These are phyloP conservation scores for Rosa persica DNA, from an alignment of 306 rosid species.

Conservation along the genomic window DNA sequence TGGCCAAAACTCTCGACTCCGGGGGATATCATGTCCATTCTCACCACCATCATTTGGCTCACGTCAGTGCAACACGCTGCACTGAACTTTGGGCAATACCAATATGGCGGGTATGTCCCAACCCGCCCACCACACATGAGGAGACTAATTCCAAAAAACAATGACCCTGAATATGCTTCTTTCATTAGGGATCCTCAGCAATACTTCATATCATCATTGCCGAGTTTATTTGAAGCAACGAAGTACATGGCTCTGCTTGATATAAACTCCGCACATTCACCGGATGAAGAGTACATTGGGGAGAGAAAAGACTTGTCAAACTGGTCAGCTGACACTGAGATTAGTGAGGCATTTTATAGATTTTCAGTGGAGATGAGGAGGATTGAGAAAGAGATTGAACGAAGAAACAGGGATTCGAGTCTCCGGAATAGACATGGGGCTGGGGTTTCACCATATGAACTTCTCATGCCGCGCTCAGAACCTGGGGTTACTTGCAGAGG, in stretches of 20 bases:
- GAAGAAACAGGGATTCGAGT: conserved; percentile 48
- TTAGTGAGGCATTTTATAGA: conserved; percentile 53
- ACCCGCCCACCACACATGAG: conserved; percentile 62
- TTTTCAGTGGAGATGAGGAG: conserved; percentile 54
- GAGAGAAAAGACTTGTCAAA: conserved; percentile 60
- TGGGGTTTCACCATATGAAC: conserved; percentile 76
- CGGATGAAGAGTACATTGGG: conserved; percentile 87
- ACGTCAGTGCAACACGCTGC: conserved; percentile 86
- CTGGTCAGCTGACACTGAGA: conserved; percentile 67
- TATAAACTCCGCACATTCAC: conserved; percentile 67
- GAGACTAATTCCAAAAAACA: conserved; percentile 35
- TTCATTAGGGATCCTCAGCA: conserved; percentile 70
- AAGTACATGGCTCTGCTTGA: conserved; percentile 81
- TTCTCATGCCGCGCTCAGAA: conserved; percentile 77
- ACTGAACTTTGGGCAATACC: conserved; percentile 84
- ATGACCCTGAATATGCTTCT: conserved; percentile 55
- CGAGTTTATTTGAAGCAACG: conserved; percentile 58
- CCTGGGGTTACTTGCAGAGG: conserved; percentile 79
- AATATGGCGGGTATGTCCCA: conserved; percentile 81
- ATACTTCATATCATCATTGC: conserved; percentile 57
- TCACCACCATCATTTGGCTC: conserved; percentile 79
- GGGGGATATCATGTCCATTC: conserved; percentile 51
- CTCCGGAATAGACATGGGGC: conserved; percentile 79
- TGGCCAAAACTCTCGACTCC: conserved; percentile 65
- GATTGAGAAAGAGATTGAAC: conserved; percentile 68